Percentiles rank a stretch among this genome's conserved stretches.
phyloP scores from a whole-genome alignment of 2,329 filamentous ascomycete genomes.

The Ophiosphaerella narmari region DNA sequence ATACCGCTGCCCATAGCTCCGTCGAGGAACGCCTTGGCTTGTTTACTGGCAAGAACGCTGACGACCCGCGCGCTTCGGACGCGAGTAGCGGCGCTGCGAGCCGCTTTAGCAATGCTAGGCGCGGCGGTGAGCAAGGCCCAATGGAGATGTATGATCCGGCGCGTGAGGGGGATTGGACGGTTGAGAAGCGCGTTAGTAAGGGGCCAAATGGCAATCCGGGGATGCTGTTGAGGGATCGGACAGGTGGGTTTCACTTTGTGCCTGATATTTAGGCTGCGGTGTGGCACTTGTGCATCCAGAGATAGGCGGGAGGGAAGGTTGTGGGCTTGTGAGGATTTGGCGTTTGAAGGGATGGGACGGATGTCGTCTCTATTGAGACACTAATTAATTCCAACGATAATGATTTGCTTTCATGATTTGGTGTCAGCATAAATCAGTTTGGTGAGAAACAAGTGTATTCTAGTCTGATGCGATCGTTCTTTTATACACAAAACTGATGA shows the following conservation, averaged over 20 bases:
- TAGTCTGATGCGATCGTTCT: no score
- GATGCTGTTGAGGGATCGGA: constrained; percentile 21
- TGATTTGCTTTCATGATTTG: no score
- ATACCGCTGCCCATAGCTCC: constrained; percentile 12
- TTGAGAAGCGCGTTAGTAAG: constrained; percentile 19
- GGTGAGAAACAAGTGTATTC: no score
- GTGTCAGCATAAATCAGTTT: no score
- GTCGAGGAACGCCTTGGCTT: constrained; percentile 17
- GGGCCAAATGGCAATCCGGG: constrained; percentile 10
- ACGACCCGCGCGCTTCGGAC: background rate
- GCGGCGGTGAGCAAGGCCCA: constrained; percentile 15
- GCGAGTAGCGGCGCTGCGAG: constrained; percentile 9
- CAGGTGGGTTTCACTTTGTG: constrained; percentile 4
- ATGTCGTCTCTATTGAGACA: no score
- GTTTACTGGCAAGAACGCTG: constrained; percentile 3
- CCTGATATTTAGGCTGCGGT: constrained; percentile 2
- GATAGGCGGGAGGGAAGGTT: background rate
- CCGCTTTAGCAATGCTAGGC: constrained; percentile 16
- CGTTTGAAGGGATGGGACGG: no score
- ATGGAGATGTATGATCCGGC: constrained; percentile 16
- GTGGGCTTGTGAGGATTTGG: background rate
- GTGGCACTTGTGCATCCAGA: background rate
- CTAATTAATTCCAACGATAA: no score
- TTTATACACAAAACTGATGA: no score
- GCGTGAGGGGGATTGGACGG: constrained; percentile 21